These are phyloP conservation scores for Madurella fahalii DNA, from an alignment of 2,329 filamentous ascomycete genomes.

Conservation along the genomic window DNA sequence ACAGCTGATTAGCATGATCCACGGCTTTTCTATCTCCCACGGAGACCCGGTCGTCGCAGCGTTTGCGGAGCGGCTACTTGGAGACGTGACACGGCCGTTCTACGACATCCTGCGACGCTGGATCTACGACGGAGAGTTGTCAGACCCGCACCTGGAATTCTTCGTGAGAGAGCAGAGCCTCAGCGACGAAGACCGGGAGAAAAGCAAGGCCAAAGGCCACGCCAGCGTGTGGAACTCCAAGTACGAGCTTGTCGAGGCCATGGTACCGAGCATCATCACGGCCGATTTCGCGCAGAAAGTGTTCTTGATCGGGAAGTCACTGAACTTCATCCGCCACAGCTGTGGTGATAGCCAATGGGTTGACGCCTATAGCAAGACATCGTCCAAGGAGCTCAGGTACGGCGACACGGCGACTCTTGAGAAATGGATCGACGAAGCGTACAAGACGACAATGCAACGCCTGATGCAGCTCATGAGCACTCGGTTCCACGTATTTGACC, in stretches of 20 bases:
- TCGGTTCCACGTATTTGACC: conserved; percentile 93
- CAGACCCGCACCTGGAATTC: conserved; percentile 94
- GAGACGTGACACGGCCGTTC: conserved; percentile 86
- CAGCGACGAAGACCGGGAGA: conserved; percentile 41
- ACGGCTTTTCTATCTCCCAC: conserved; percentile 87
- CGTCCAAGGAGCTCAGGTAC: conserved; percentile 87
- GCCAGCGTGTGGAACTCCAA: conserved; percentile 98
- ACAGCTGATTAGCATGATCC: conserved; percentile 88
- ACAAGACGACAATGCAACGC: conserved; percentile 96
- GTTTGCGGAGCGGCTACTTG: conserved; percentile 85
- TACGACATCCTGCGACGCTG: conserved; percentile 94
- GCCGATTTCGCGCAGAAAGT: conserved; percentile 93
- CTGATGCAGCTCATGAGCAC: conserved; percentile 89
- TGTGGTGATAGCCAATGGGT: conserved; percentile 95
- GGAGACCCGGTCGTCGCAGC: conserved; percentile 91
- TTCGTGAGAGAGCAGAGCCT: conserved; percentile 83
- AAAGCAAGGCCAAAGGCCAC: conserved; percentile 55
- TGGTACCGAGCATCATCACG: conserved; percentile 92
- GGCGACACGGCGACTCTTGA: conserved; percentile 90
- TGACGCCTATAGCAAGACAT: conserved; percentile 86
- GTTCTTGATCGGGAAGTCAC: conserved; percentile 92
- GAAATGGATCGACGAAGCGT: conserved; percentile 91
- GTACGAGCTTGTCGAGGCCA: conserved; percentile 76
- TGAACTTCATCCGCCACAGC: conserved; percentile 96
- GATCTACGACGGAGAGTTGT: conserved; percentile 97